Conservation (phyloP, 2,329 filamentous ascomycete genomes). For the Ophiostoma pallidulum region DNA sequence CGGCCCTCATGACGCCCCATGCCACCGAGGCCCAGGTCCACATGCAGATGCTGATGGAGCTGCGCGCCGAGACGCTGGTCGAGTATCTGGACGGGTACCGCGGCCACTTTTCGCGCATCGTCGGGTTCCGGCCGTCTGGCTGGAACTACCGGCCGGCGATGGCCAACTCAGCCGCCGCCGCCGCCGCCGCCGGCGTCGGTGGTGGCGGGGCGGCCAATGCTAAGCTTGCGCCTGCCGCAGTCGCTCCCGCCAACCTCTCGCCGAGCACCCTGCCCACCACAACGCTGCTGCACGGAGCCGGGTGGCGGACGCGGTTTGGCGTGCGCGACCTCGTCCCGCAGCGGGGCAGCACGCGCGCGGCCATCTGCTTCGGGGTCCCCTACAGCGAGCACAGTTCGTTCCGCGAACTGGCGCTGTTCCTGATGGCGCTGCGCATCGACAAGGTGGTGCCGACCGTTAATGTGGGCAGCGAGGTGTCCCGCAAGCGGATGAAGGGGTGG, state of each 20-base stretch:
- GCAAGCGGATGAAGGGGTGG: conserved; percentile 56
- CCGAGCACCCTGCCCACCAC: conserved; percentile 41
- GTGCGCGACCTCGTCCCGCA: conserved; percentile 68
- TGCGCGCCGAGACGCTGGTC: conserved; percentile 79
- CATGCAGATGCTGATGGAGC: conserved; percentile 94
- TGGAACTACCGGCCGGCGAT: conserved; percentile 82
- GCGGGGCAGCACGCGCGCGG: conserved; percentile 71
- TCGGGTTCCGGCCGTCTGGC: conserved; percentile 85
- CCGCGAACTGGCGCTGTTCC: conserved; percentile 85
- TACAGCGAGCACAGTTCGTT: conserved; percentile 97
- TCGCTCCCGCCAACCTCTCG: conserved; percentile 43
- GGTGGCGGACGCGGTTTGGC: conserved; percentile 68
- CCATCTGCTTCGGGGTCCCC: conserved; percentile 85
- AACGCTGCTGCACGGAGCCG: conserved; percentile 45
- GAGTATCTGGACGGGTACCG: conserved; percentile 78
- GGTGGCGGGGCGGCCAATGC: too few species aligned
- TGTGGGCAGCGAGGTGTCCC: conserved; percentile 48
- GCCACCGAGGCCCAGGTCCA: conserved; percentile 86
- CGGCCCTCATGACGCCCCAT: conserved; percentile 65
- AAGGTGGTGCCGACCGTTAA: conserved; percentile 93
- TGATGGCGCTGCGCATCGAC: conserved; percentile 77
- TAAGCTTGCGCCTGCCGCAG: too few species aligned
- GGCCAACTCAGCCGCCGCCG: conserved; percentile 33
- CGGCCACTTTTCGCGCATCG: conserved; percentile 72
- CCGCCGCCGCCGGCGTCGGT: too few species aligned